These are phyloP conservation scores for Cordyceps cicadae DNA, from an alignment of 2,329 filamentous ascomycete species.

Conservation along the genomic window DNA sequence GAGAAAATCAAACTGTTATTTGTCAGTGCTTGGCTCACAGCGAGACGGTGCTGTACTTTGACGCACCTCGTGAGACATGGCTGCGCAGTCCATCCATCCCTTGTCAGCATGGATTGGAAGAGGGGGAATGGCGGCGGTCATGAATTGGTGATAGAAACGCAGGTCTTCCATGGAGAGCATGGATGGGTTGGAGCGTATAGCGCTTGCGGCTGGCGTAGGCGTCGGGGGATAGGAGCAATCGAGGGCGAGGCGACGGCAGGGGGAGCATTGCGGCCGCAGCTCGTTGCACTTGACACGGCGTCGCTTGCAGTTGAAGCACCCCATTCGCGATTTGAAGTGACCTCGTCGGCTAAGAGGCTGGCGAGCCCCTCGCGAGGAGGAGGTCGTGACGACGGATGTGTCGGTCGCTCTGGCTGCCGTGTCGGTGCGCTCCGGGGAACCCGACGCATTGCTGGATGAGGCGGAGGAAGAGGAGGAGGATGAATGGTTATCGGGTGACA, in stretches of 20 bases:
- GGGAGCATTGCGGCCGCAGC: constrained; percentile 20
- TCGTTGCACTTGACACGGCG: constrained; percentile 26
- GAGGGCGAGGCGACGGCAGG: constrained; percentile 27
- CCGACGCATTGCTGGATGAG: not conserved
- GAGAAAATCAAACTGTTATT: constrained; percentile 26
- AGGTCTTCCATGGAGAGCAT: constrained; percentile 35
- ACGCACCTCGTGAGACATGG: constrained; percentile 27
- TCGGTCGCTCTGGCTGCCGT: not conserved
- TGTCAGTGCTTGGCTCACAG: not conserved
- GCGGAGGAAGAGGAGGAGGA: not conserved
- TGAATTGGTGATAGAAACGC: constrained; percentile 43
- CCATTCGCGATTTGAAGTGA: constrained; percentile 24
- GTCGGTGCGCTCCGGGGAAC: constrained; percentile 1
- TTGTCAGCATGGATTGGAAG: constrained; percentile 24
- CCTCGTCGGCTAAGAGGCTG: constrained; percentile 17
- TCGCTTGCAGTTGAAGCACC: constrained; percentile 26
- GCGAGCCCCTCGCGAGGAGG: not conserved
- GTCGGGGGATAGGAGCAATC: constrained; percentile 24
- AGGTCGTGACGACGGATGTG: not conserved
- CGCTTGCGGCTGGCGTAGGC: not conserved
- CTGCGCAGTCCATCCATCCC: constrained; percentile 27
- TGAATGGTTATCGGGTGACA: not conserved
- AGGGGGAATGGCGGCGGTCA: constrained; percentile 33
- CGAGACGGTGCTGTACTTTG: not conserved
- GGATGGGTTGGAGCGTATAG: constrained; percentile 13